Conservation (phyloP, 2,329 filamentous ascomycete species). For the Dactylellina parvicollis region DNA sequence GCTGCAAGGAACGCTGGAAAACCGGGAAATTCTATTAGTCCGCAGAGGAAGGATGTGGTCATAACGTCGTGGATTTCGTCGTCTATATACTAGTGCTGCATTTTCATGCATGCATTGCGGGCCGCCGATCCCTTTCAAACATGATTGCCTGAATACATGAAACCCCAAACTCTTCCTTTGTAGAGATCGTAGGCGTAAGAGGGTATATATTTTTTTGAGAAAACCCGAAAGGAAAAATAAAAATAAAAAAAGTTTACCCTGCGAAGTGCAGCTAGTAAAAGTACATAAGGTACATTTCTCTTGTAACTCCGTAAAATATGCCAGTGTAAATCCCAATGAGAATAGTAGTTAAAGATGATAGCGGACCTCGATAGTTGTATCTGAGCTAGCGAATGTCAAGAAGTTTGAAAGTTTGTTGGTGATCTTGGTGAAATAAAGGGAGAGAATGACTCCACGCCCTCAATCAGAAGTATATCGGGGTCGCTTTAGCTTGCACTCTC, state of each 20-base stretch:
- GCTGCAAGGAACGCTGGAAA: conserved; percentile 17
- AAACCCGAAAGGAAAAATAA: background rate
- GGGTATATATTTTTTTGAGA: conserved; percentile 28
- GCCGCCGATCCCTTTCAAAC: background rate
- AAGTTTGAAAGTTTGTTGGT: conserved; percentile 3
- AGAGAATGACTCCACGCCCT: background rate
- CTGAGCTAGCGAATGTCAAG: conserved; percentile 5
- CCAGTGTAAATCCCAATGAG: background rate
- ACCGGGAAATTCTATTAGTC: conserved; percentile 1
- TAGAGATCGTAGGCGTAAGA: background rate
- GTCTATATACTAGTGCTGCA: background rate
- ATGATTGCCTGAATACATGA: background rate
- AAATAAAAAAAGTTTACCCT: background rate
- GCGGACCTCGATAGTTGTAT: background rate
- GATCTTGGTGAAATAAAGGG: conserved; percentile 5
- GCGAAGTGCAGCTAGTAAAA: conserved; percentile 11
- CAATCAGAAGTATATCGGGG: conserved; percentile 30
- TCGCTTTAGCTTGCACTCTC: conserved; percentile 39
- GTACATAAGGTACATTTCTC: conserved; percentile 18
- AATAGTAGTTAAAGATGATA: conserved; percentile 17
- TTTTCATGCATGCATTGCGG: background rate
- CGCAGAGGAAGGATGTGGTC: background rate
- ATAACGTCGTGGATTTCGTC: conserved; percentile 11
- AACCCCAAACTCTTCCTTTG: background rate
- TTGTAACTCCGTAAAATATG: conserved; percentile 29